A percentile compares a stretch with the other conserved stretches of the same genome.
These are phyloP conservation scores for Jackrogersella multiformis DNA, from an alignment of 495 filamentous ascomycete species.

Conservation along the genomic window DNA sequence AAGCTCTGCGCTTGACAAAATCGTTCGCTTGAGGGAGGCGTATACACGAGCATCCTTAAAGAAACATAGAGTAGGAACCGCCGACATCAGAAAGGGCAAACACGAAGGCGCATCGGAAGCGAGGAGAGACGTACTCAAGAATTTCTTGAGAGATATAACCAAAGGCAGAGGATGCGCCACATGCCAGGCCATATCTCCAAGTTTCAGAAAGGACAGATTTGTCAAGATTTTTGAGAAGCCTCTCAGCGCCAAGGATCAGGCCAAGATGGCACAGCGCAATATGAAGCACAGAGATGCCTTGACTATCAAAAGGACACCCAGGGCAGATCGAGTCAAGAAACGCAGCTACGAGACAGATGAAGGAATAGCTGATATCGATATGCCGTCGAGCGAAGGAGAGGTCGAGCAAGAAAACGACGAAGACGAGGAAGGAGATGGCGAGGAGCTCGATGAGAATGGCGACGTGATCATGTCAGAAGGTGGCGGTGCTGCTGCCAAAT, in stretches of 20 bases:
- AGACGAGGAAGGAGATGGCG: constrained; percentile 58
- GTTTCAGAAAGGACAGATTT: constrained; percentile 83
- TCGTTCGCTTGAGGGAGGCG: constrained; percentile 71
- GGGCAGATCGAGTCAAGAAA: constrained; percentile 46
- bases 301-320: constrained; percentile 43
- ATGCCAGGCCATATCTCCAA: constrained; percentile 78
- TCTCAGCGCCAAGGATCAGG: constrained; percentile 72
- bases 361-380: constrained; percentile 73
- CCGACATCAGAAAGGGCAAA: constrained; percentile 69
- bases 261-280: constrained; percentile 75
- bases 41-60: constrained; percentile 75
- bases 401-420: constrained; percentile 57
- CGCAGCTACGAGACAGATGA: constrained; percentile 62
- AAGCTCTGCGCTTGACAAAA: constrained; percentile 41
- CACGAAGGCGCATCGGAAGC: constrained; percentile 81
- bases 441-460: constrained; percentile 60
- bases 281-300: constrained; percentile 73
- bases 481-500: constrained; percentile 28
- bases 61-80: constrained; percentile 61
- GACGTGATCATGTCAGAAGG: constrained; percentile 60
- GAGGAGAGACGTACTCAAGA: constrained; percentile 77
- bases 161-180: constrained; percentile 72
- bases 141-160: constrained; percentile 76
- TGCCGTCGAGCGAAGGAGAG: constrained; percentile 59
- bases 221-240: constrained; percentile 93